Base-by-base conservation (phyloP, 257 asterid species). In the Ophiorrhiza pumila region DNA sequence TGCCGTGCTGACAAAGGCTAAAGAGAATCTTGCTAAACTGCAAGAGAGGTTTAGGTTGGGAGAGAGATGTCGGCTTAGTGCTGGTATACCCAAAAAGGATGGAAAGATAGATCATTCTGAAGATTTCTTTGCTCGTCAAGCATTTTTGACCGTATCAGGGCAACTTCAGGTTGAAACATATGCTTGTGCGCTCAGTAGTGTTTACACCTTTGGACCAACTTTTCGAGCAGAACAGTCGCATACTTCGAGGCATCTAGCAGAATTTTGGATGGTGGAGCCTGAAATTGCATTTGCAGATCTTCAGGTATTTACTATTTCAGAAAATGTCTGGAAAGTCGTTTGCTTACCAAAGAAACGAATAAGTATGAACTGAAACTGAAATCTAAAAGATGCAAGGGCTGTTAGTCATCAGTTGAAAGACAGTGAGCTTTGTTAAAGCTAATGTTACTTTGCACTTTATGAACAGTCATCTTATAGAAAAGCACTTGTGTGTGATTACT, bases 191-290 rank as follows among this genome's bases (percentile, higher is more conserved):
- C 98, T 88, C 57, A 84, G 97, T 68, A 91, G 96, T 63, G 98
- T 91, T 65, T 94, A 94, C 64, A 91, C 99, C 14, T 94, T 94
- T 75, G 99, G 98, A 56, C 99, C 99, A 49, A 94, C 99, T 52
- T 94, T 91, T 79, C 82, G 99, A 77, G 99, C 98, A 12, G 99
- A 94, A 79, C 74, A 94, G 75, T 94, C 99, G 0, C 98, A 94
- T 81, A 91, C 99, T 56, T 76, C 97, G 7, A 85, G 99, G 77
- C 98, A 94, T 84, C 92, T 94, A 72, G 95, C 98, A 35, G 99
- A 94, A 76, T 94, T 94, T 78, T 90, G 99, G 97, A 94, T 94
- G 99, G 97, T 94, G 83, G 99, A 94, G 81, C 97, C 99, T 73
- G 99, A 95, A 81, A 86, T 92, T 59, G 97, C 98, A 39, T 95